phyloP scores from a whole-genome alignment of 2,329 filamentous ascomycete species.

The Cladosporium sp. region DNA sequence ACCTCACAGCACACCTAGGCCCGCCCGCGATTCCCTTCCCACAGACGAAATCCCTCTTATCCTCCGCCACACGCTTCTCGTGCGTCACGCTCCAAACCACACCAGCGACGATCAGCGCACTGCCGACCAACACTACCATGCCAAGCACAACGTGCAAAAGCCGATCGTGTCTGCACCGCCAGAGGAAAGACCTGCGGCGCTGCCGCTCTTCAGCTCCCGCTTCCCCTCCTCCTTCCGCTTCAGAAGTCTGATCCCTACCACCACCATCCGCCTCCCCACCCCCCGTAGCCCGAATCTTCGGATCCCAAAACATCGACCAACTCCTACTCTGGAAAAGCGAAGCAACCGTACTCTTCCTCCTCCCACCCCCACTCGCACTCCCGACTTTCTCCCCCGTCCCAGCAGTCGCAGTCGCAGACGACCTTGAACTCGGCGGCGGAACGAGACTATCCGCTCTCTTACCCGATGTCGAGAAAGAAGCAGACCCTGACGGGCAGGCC shows the following conservation, averaged over 20 bases:
- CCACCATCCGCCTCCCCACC: not conserved
- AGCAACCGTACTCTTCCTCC: not conserved
- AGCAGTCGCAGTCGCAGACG: too few species aligned
- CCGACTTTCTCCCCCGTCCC: too few species aligned
- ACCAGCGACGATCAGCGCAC: constrained; percentile 4
- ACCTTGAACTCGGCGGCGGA: too few species aligned
- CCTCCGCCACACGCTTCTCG: constrained; percentile 1
- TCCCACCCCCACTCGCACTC: not conserved
- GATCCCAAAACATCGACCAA: constrained; percentile 6
- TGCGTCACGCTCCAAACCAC: constrained; percentile 9
- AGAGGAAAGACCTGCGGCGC: not conserved
- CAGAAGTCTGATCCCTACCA: not conserved
- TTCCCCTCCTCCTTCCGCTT: not conserved
- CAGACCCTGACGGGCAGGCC: not conserved
- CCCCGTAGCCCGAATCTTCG: not conserved
- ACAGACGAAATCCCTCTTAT: constrained; percentile 5
- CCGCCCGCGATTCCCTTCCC: constrained; percentile 9
- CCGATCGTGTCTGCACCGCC: constrained; percentile 1
- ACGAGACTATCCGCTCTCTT: constrained; percentile 3
- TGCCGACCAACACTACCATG: constrained; percentile 2
- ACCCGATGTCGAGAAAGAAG: not conserved
- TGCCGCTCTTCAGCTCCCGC: not conserved
- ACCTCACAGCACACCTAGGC: constrained; percentile 3
- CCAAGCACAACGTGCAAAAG: constrained; percentile 1
- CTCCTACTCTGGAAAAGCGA: not conserved